phyloP scores from a whole-genome alignment of 805 yeast species.

The Teunomyces aglyptinius region DNA sequence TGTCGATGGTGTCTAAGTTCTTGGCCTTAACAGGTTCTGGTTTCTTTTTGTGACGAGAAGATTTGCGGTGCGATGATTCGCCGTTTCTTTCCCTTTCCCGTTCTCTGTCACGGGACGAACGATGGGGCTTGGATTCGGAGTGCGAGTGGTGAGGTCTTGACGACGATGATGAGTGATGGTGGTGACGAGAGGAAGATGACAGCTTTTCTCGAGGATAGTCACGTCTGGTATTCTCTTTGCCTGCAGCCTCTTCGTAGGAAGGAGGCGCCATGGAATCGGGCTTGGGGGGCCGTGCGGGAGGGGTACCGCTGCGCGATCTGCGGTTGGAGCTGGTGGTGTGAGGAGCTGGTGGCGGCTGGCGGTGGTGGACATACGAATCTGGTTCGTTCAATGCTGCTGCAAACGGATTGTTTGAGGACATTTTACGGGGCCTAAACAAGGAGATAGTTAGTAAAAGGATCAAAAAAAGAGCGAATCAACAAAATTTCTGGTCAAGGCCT shows the following conservation, averaged over 20 bases:
- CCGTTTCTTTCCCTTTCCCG: conserved; percentile 6
- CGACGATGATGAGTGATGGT: conserved; percentile 13
- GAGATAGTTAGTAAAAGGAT: conserved; percentile 9
- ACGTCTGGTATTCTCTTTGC: conserved; percentile 36
- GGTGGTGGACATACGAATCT: conserved; percentile 35
- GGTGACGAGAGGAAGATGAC: conserved; percentile 11
- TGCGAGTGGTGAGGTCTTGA: conserved; percentile 23
- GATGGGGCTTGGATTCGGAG: conserved; percentile 12
- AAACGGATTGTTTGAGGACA: conserved; percentile 54
- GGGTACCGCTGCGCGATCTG: conserved; percentile 9
- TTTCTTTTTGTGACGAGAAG: conserved; percentile 37
- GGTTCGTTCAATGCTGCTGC: conserved; percentile 45
- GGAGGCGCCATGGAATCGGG: conserved; percentile 49
- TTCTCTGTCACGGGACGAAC: conserved; percentile 11
- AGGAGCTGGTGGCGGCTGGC: conserved; percentile 37
- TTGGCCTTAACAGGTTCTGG: conserved; percentile 53
- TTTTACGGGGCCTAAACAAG: conserved; percentile 14
- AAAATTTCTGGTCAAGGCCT: neutral
- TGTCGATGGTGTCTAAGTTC: conserved; percentile 90
- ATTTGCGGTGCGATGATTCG: conserved; percentile 11
- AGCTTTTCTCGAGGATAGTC: conserved; percentile 57
- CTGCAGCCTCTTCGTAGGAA: conserved; percentile 68
- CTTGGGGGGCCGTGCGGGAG: conserved; percentile 17
- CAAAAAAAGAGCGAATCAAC: neutral
- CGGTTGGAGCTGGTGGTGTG: conserved; percentile 24